Conservation (phyloP, 2,329 filamentous ascomycete genomes). For the Parafenestella ontariensis region DNA sequence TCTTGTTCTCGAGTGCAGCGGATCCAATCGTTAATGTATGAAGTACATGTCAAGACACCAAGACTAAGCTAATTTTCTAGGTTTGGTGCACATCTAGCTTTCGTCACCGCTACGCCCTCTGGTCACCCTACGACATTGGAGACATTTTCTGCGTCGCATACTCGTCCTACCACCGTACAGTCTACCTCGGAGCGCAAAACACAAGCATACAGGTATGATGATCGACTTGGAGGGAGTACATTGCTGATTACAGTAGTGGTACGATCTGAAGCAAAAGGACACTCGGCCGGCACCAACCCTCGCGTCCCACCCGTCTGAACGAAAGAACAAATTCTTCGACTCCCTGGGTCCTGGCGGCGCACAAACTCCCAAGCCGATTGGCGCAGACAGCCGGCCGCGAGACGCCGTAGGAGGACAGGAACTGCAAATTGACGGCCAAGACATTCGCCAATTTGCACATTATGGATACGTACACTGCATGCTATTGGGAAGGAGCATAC, state of each 20-base stretch:
- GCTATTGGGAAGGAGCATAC: constrained; percentile 78
- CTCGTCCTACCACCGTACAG: constrained; percentile 76
- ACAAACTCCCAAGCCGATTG: constrained; percentile 74
- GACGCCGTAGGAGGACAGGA: constrained; percentile 67
- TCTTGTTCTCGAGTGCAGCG: constrained; percentile 91
- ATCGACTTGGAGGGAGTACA: neutral
- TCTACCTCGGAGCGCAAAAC: constrained; percentile 94
- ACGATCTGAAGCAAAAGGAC: constrained; percentile 71
- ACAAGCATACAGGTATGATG: constrained; percentile 70
- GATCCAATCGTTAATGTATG: constrained; percentile 87
- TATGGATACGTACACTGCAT: constrained; percentile 97
- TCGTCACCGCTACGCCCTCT: constrained; percentile 83
- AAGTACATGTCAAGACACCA: neutral
- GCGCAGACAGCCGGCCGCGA: constrained; percentile 56
- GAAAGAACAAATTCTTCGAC: constrained; percentile 91
- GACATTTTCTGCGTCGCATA: constrained; percentile 97
- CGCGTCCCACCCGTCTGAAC: constrained; percentile 73
- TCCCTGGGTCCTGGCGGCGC: constrained; percentile 84
- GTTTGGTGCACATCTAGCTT: constrained; percentile 84
- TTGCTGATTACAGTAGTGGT: constrained; percentile 66
- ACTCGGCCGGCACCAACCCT: constrained; percentile 67
- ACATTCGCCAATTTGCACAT: constrained; percentile 88
- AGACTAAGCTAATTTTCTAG: constrained; percentile 42
- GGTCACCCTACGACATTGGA: constrained; percentile 91
- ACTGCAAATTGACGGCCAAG: constrained; percentile 80